Evolutionary conservation across 345 rosid genomes (phyloP).

Genomic region (Salix purpurea): DNA sequence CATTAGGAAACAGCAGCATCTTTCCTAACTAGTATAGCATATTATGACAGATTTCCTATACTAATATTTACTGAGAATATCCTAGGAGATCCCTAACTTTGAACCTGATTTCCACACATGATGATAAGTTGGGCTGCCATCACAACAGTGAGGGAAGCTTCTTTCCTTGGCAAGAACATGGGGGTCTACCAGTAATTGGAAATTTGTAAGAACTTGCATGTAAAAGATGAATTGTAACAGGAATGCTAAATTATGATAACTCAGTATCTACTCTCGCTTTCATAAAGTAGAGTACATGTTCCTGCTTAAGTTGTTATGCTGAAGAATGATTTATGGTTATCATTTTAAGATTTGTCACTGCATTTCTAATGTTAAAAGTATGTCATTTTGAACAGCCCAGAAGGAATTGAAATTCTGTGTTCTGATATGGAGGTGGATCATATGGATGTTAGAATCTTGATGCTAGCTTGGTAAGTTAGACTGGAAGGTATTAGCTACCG

Average conservation of each 20-base stretch:
- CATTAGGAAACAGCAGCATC: no score
- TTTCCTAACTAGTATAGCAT: no score
- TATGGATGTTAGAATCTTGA: conserved; percentile 89
- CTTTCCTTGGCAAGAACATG: not conserved
- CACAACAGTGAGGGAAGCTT: not conserved
- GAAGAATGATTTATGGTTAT: not conserved
- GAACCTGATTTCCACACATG: no score
- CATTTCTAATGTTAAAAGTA: conserved; percentile 14
- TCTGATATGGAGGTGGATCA: conserved; percentile 80
- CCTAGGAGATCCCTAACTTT: no score
- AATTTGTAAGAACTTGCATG: not conserved
- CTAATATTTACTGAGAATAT: no score
- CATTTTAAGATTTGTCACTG: conserved; percentile 6
- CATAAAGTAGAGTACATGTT: no score
- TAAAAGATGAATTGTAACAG: not conserved
- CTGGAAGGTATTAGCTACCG: not conserved
- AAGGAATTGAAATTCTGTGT: conserved; percentile 86
- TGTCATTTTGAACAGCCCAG: conserved; percentile 65
- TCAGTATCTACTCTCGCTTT: not conserved
- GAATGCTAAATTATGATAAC: not conserved
- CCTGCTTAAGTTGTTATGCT: not conserved
- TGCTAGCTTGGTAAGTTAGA: conserved; percentile 87
- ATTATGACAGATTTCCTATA: no score
- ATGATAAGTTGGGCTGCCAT: not conserved
- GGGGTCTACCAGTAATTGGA: not conserved